phyloP scores from a whole-genome alignment of 73 alveolate genomes.

The Paramecium sexaurelia region DNA sequence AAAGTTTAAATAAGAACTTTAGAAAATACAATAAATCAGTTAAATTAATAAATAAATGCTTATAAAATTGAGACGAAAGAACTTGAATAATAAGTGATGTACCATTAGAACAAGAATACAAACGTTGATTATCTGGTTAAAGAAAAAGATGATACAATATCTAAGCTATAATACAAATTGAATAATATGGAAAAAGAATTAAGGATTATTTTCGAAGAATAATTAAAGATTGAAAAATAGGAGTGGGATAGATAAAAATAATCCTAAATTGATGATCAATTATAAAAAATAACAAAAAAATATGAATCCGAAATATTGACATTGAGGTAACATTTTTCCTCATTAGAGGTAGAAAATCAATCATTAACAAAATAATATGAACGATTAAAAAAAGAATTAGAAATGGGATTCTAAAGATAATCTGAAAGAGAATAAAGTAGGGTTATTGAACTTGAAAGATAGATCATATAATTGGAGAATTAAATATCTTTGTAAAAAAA shows the following conservation, averaged over 20 bases:
- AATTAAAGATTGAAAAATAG: conserved; percentile 4
- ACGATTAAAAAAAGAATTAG: conserved; percentile 22
- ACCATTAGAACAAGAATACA: not conserved
- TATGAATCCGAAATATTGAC: not conserved
- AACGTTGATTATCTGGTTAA: not conserved
- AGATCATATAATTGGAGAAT: not conserved
- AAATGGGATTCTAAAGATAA: not conserved
- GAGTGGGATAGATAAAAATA: conserved; percentile 50
- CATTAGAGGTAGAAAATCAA: conserved; percentile 31
- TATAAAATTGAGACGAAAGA: not conserved
- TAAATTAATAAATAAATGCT: not conserved
- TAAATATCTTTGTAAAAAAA: not conserved
- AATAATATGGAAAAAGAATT: conserved; percentile 38
- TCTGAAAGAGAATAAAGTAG: conserved; percentile 2
- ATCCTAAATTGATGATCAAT: not conserved
- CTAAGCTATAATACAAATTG: not conserved
- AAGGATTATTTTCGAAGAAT: conserved; percentile 14
- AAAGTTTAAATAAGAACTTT: not conserved
- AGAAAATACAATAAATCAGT: not conserved
- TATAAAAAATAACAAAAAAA: not conserved
- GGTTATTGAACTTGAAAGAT: not conserved
- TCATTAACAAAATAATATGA: not conserved
- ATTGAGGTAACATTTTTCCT: not conserved
- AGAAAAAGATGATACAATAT: conserved; percentile 8
- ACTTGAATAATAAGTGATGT: not conserved